Evolutionary conservation across 208 protist genomes (phyloP).

Genomic region (Trypanosoma scelopori): DNA sequence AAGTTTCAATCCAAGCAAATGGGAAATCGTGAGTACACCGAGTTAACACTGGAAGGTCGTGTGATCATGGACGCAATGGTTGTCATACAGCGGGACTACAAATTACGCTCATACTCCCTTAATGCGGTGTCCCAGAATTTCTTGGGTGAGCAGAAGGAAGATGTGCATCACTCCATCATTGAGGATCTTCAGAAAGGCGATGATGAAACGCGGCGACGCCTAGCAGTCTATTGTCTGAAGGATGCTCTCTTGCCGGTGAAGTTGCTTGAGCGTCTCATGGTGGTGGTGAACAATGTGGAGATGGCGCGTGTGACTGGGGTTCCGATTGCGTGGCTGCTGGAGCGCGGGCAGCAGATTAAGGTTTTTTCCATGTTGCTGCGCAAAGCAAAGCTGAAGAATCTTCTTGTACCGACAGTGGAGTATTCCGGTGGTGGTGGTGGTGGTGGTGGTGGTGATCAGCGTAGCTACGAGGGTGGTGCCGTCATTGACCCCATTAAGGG

Average conservation of each 20-base stretch:
- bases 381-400: slow-evolving; percentile 70
- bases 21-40: slow-evolving; percentile 98
- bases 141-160: slow-evolving; percentile 99
- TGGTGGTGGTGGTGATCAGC: slow-evolving; percentile 47
- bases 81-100: slow-evolving; percentile 97
- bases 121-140: slow-evolving; percentile 99
- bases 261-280: slow-evolving; percentile 99
- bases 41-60: slow-evolving; percentile 96
- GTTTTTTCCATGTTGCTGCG: slow-evolving; percentile 94
- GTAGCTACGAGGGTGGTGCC: slow-evolving; percentile 96
- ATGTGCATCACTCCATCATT: slow-evolving; percentile 99
- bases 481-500: slow-evolving; percentile 98
- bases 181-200: slow-evolving; percentile 94
- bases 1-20: slow-evolving; percentile 97
- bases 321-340: slow-evolving; percentile 95
- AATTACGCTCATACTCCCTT: slow-evolving; percentile 99
- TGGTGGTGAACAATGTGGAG: slow-evolving; percentile 98
- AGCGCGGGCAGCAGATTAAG: slow-evolving; percentile 99
- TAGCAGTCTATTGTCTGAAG: slow-evolving; percentile 99
- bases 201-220: slow-evolving; percentile 95
- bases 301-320: slow-evolving; percentile 99
- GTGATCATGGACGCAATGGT: slow-evolving; percentile 98
- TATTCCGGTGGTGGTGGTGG: slow-evolving; percentile 57
- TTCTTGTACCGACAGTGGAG: slow-evolving; percentile 86
- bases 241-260: slow-evolving; percentile 95